phyloP scores from a whole-genome alignment of 2,329 filamentous ascomycete genomes.

The Ustulina deusta region DNA sequence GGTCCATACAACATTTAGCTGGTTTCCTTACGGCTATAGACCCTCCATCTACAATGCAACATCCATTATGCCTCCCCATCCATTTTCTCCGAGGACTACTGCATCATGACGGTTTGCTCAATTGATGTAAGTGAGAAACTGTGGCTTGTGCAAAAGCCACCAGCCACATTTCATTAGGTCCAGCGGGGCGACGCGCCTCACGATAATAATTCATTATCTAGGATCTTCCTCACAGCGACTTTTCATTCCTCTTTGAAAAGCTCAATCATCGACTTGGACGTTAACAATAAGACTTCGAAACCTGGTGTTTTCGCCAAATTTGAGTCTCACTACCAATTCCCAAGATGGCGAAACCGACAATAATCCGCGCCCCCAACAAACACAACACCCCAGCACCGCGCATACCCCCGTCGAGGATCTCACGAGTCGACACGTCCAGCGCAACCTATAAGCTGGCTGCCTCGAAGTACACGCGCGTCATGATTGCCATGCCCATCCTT shows the following conservation, averaged over 20 bases:
- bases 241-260: not conserved
- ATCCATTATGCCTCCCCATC: too few species aligned
- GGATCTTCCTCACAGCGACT: too few species aligned
- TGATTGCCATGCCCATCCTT: constrained; percentile 66
- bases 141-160: constrained; percentile 12
- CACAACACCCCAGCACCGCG: constrained; percentile 12
- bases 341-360: constrained; percentile 25
- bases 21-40: too few species aligned
- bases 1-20: too few species aligned
- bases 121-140: too few species aligned
- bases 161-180: not conserved
- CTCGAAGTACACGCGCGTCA: constrained; percentile 59
- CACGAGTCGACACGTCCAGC: constrained; percentile 50
- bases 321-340: not conserved
- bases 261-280: not conserved
- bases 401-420: constrained; percentile 6
- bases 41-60: too few species aligned
- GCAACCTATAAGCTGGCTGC: constrained; percentile 55
- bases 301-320: not conserved
- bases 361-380: not conserved
- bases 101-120: too few species aligned
- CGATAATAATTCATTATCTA: not conserved
- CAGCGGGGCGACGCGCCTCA: not conserved
- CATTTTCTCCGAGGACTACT: too few species aligned
- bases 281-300: not conserved